Base-by-base conservation (phyloP, 2,329 filamentous ascomycete species). In the Penicillium sp. region DNA sequence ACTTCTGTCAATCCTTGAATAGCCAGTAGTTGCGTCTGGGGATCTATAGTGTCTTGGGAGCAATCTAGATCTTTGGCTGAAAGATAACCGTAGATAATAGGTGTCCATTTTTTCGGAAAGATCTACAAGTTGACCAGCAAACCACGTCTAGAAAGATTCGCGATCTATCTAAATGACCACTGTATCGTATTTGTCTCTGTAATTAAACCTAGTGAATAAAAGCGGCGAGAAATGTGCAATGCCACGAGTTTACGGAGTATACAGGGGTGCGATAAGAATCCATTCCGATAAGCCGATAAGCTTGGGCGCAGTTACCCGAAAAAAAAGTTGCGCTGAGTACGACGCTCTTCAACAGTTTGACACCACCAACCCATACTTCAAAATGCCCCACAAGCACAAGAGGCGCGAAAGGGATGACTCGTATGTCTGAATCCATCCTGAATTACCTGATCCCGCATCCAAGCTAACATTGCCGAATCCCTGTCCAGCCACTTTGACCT, bases 381-480 rank as follows among this genome's bases (percentile, higher is more conserved):
- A 47, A 51, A 96, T 96, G 91, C 91, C 91, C 75, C 91, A 94
- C 79, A 96, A 96, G 78, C 91, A 96, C 75, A 94, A 89, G 63
- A 84, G 90, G 63, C 75, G 76, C 38, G 71, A 76, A 65, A 85
- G 85, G 39, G 74, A 79, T 64, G 69, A 71, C 57, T 79, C 80
- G 87, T 88, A 74, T 65, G 81, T 72, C 47, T 55, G 49, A 7
- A 37, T 60, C 1, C 4, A 17, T 5, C 12, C 1, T 54, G 60
- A 1, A 17, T 3, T 7, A 25, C 42, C 7, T 14, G 20, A 38
- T n/a, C 12, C 38, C 15, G 2, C 14, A 14, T 7, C 15, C 31
- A 35, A 38, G 47, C 55, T 59, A 58, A 59, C 42, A 43, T 47
- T 37, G 15, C n/a, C 7, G 28, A 51, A 38, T 79, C 75, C 28